Evolutionary conservation across 306 rosid genomes (phyloP), one percentile per base, ranked within the genome.

Genomic region (Trichosanthes cucumerina): DNA sequence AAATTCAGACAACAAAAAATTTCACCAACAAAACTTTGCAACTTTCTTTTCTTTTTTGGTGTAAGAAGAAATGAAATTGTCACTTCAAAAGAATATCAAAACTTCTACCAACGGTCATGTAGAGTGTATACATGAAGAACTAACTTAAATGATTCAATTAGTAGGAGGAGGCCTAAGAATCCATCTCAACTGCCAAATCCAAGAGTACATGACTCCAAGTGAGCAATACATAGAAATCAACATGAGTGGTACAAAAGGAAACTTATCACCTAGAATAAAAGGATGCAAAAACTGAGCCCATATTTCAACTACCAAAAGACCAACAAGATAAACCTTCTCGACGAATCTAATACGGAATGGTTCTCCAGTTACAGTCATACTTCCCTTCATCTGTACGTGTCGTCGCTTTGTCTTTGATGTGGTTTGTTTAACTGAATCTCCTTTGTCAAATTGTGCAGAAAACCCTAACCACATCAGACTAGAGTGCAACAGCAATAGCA

Each of bases 281-380:
- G 96, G 96, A 82, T 90, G 97, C 81, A 95, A 87, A 86, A 92
- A 80, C 82, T 90, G 95, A 72, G 90, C 95, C 96, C 92, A 90
- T 58, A 86, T 80, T 86, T 94, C 98, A 70, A 94, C 85, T 81
- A 82, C 78, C 63, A 88, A 78, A 77, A 94, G 90, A 80, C 97
- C 93, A 31, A 80, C 77, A 79, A 94, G 78, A 82, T 89, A 94
- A 75, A 75, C 77, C 83, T 68, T 88, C 81, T 78, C 90, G 66
- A 82, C 41, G 86, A 86, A 82, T 46, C 90, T 87, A 78, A 90
- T n/a, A 57, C 21, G 75, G 79, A 88, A 86, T 43, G 83, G 82
- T 84, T 47, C 60, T 53, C 71, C 85, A 65, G 77, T 56, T 33
- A 34, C 50, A 49, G n/a, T 62, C 13, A 52, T 62, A 64, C 73